Evolutionary conservation across 805 yeast genomes (phyloP), one percentile per base, ranked within the genome.

Genomic region (Candida sakaeoensis): DNA sequence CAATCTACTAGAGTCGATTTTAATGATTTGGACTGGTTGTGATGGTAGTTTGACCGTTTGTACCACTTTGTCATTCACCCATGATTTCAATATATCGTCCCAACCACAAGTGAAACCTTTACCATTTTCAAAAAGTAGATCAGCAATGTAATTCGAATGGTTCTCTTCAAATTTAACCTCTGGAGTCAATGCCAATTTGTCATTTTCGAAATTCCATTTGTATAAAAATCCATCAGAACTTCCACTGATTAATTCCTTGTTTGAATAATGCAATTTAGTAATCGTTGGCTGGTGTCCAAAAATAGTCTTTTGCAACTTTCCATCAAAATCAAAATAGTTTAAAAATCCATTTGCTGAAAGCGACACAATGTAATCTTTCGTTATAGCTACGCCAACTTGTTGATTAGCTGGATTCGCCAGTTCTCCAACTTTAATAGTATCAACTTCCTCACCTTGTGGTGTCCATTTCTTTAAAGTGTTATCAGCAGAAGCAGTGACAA

Each of bases 401-500:
- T 91, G 96, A 55, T 79, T 75, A 2, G 67, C 77, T 16, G 85
- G 60, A 5, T 65, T 52, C 27, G 61, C 60, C 7, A 68, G 70
- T 17, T 77, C 58, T 4, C 52, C 53, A 2, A 60, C 45, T 6
- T 36, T 38, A 82, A 88, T 85, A 3, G 74, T 69, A 34, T 74
- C 63, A 5, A 70, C 33, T 9, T 67, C 48, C 41, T 70, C 63
- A 7, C 44, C 30, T 21, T 67, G 72, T 16, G 70, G 68, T 44
- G 69, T 70, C 82, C 91, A 85, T 13, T 77, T 53, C 54, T 85
- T 85, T 30, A 90, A 69, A 4, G 83, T 63, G 24, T 78, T 75
- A 61, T 93, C 98, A 1, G 96, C 93, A 12, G 96, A 81, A 8
- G 85, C 77, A 3, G 97, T 86, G 16, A 81, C 85, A 55, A 90